phyloP scores from a whole-genome alignment of 768 basidiomycete species.

The Calocybe indica region DNA sequence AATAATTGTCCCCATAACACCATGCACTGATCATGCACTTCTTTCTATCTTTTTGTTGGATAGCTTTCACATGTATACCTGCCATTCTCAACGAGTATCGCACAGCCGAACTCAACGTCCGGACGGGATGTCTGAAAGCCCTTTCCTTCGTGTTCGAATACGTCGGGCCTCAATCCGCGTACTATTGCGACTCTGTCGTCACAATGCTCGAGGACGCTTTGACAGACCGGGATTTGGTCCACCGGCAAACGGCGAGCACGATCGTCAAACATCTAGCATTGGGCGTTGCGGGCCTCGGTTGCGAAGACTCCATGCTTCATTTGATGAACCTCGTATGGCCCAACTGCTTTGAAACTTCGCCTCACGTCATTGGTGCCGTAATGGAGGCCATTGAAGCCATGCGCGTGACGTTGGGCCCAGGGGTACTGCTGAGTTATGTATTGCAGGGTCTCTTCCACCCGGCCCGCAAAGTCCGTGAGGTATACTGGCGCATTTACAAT shows the following conservation, averaged over 20 bases:
- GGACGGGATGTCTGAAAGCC: conserved; percentile 97
- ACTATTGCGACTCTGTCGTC: conserved; percentile 95
- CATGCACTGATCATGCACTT: conserved; percentile 7
- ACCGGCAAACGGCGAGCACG: conserved; percentile 95
- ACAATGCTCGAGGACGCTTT: conserved; percentile 98
- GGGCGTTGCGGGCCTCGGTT: conserved; percentile 94
- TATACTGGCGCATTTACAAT: conserved; percentile 97
- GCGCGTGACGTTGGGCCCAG: conserved; percentile 93
- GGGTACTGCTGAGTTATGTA: conserved; percentile 86
- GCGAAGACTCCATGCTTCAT: conserved; percentile 97
- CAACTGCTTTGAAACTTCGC: conserved; percentile 97
- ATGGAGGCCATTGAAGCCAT: conserved; percentile 99
- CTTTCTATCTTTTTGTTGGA: neutral
- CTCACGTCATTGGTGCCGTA: conserved; percentile 96
- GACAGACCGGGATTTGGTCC: conserved; percentile 96
- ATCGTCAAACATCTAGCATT: conserved; percentile 98
- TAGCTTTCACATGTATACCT: conserved; percentile 96
- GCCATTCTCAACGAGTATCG: conserved; percentile 98
- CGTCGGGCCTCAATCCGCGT: conserved; percentile 93
- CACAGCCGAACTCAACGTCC: conserved; percentile 96
- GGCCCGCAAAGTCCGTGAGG: conserved; percentile 93
- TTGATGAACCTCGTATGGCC: conserved; percentile 99
- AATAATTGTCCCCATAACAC: neutral
- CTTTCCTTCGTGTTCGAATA: conserved; percentile 99
- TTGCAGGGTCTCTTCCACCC: conserved; percentile 97